These are phyloP conservation scores for Amylostereum chailletii DNA, from an alignment of 1,284 basidiomycete genomes.

Conservation along the genomic window DNA sequence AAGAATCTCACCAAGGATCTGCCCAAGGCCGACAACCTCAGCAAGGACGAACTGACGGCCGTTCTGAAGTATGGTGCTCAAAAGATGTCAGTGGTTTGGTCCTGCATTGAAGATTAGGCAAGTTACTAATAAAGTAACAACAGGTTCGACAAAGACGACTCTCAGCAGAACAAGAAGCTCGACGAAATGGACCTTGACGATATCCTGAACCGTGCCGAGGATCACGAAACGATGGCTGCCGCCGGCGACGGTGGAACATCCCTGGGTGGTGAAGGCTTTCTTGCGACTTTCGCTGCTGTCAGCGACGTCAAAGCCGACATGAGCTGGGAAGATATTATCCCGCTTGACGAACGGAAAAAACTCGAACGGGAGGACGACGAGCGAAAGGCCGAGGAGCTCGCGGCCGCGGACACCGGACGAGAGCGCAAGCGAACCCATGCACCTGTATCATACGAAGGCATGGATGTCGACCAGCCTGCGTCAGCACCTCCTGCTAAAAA, in stretches of 20 bases:
- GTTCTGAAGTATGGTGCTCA: conserved; percentile 99
- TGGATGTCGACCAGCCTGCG: conserved; percentile 74
- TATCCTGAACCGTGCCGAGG: conserved; percentile 94
- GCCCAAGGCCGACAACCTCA: conserved; percentile 80
- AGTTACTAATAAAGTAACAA: conserved; percentile 7
- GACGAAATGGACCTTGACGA: conserved; percentile 99
- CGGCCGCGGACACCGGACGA: conserved; percentile 50
- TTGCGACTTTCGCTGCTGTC: conserved; percentile 91
- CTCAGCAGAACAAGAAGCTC: conserved; percentile 89
- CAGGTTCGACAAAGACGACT: conserved; percentile 96
- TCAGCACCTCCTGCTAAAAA: conserved; percentile 61
- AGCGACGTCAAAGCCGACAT: conserved; percentile 98
- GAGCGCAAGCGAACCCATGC: conserved; percentile 82
- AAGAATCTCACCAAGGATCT: conserved; percentile 62
- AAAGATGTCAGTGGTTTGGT: conserved; percentile 65
- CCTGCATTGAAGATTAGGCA: conserved; percentile 9
- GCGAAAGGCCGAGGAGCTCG: conserved; percentile 58
- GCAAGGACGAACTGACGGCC: conserved; percentile 96
- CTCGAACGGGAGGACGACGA: conserved; percentile 81
- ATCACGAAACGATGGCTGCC: conserved; percentile 87
- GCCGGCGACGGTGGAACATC: conserved; percentile 76
- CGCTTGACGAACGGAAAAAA: conserved; percentile 83
- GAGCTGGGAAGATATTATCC: conserved; percentile 99
- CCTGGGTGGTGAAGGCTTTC: conserved; percentile 93
- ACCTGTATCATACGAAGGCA: conserved; percentile 83